A percentile compares a stretch with the other conserved stretches of the same genome.
Evolutionary conservation across 257 asterid genomes (phyloP).

Genomic region (Cruciata laevipes): DNA sequence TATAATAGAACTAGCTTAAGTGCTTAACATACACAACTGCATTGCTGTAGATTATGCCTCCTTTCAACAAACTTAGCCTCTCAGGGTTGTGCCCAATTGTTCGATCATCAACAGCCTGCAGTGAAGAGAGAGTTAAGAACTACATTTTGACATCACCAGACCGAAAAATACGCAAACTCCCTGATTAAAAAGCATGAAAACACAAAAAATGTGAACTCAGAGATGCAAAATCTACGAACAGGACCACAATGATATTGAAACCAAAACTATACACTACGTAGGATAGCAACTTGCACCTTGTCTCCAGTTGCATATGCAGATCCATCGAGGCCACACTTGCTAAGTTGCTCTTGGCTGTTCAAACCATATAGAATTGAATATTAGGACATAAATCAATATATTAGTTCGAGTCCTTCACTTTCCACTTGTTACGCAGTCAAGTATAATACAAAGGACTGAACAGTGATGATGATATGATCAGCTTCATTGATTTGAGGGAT

Average conservation of each 20-base stretch:
- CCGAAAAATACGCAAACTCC: background rate
- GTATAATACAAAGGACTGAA: background rate
- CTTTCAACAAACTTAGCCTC: slow-evolving; percentile 84
- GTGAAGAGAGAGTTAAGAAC: slow-evolving; percentile 11
- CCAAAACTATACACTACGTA: background rate
- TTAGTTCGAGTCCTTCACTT: background rate
- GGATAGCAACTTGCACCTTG: slow-evolving; percentile 36
- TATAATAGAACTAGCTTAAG: slow-evolving; percentile 11
- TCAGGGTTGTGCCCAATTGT: slow-evolving; percentile 92
- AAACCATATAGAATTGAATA: slow-evolving; percentile 13
- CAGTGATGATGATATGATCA: background rate
- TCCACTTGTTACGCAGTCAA: background rate
- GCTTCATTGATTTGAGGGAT: background rate
- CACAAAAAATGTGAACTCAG: background rate
- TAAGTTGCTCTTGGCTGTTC: slow-evolving; percentile 73
- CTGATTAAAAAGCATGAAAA: background rate
- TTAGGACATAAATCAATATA: slow-evolving; percentile 3
- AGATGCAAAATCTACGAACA: background rate
- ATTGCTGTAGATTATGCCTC: slow-evolving; percentile 87
- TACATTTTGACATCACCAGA: background rate
- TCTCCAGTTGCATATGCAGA: slow-evolving; percentile 66
- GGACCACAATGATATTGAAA: background rate
- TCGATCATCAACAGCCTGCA: slow-evolving; percentile 83
- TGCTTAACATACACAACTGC: slow-evolving; percentile 75
- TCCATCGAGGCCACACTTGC: slow-evolving; percentile 87